A percentile compares a stretch with the other conserved stretches of the same genome.
Conservation (phyloP, 345 rosid genomes). For the Microthlaspi erraticum region DNA sequence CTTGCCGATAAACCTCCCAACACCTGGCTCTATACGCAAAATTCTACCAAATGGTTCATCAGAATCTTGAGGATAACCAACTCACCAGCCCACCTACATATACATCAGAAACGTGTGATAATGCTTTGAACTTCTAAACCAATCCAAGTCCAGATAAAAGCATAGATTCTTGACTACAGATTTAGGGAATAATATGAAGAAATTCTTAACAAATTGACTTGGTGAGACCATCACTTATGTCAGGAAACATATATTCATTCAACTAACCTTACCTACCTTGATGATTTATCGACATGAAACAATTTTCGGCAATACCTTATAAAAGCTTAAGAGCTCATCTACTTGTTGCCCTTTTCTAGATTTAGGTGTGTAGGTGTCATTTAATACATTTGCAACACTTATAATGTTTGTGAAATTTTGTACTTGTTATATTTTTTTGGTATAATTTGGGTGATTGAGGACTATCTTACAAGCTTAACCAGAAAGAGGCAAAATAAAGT, state of each 20-base stretch:
- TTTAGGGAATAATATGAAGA: conserved; percentile 1
- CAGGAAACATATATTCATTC: conserved; percentile 1
- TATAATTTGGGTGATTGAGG: too few species aligned
- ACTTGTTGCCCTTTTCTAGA: not conserved
- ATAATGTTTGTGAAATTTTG: too few species aligned
- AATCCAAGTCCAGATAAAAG: conserved; percentile 16
- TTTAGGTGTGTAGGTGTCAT: too few species aligned
- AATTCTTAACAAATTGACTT: not conserved
- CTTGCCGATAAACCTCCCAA: conserved; percentile 89
- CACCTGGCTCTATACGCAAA: conserved; percentile 77
- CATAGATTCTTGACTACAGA: conserved; percentile 18
- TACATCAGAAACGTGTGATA: conserved; percentile 32
- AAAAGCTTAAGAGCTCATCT: conserved; percentile 1
- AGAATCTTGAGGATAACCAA: conserved; percentile 77
- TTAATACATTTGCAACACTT: too few species aligned
- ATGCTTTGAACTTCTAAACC: conserved; percentile 1
- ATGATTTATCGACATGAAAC: conserved; percentile 13
- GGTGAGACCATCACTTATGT: conserved; percentile 12
- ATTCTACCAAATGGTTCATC: conserved; percentile 88
- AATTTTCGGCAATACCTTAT: not conserved
- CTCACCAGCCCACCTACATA: conserved; percentile 98
- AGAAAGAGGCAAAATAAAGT: conserved; percentile 5
- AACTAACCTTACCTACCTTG: not conserved
- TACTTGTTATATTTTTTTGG: too few species aligned
- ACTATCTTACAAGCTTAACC: conserved; percentile 1